Base-by-base conservation (phyloP, 2,329 filamentous ascomycete genomes). In the Trichophyton mentagrophytes region DNA sequence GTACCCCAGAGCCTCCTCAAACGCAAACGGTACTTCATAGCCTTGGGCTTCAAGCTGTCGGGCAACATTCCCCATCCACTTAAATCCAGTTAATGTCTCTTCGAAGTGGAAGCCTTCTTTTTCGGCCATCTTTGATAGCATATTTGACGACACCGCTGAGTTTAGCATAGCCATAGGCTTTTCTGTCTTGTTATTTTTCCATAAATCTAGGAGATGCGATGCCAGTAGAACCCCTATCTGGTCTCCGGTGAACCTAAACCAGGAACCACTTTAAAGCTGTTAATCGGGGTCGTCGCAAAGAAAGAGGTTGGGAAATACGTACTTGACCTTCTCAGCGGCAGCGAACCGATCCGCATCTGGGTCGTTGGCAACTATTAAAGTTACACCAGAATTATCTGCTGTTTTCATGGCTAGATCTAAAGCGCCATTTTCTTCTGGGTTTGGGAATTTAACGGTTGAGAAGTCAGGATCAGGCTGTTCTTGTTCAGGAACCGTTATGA, bases 281-380 rank as follows among this genome's bases (percentile, higher is more conserved):
- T 44, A 60, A 57, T 3, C 1, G 30, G 33, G 13, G 13, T 1
- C 33, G n/a, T 42, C 15, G 17, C 15, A 9, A 47, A 49, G 27
- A 40, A 15, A 40, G 55, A 55, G 6, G 6, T 38, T 15, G 3
- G 13, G 15, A n/a, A 57, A 17, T 38, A 69, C 70, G 38, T 72
- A 77, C 68, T 74, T 66, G 3, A 84, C 75, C 66, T 80, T 82
- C 67, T 85, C 79, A 3, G 83, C 84, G 5, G 76, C 80, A 5
- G 83, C 82, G 63, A 86, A 81, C 20, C 84, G 79, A 69, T 86
- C 84, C 15, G 84, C 84, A 68, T 86, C 84, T 1, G 84, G 84
- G 65, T 86, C 84, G 65, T 82, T 85, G 9, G 84, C 83, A 30
- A 86, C 71, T 42, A 86, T 79, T 46, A 86, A 68, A 4, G 70